Base-by-base conservation (phyloP, 2,329 filamentous ascomycete species). In the Claviceps sp. region DNA sequence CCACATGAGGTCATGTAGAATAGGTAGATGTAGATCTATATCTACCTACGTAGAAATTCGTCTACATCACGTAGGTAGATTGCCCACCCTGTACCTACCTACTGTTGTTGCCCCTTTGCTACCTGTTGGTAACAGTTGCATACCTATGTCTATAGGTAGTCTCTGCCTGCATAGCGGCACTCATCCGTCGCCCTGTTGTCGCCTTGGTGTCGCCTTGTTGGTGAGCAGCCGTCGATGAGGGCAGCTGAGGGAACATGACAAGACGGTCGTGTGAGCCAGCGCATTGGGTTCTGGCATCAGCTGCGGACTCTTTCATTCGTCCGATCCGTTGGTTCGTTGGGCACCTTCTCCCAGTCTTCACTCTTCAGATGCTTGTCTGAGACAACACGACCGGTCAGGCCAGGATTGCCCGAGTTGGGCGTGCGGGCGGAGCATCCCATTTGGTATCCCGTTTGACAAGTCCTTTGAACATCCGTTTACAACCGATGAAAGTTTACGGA, bases 321-420 rank as follows among this genome's bases (percentile, higher is more conserved):
- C 5, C 34, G 22, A 30, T 37, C 34, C 18, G 13, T 43, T 50
- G 24, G 48, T 37, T 20, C 18, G 13, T 43, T 50, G 24, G 48
- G 24, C 48, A 22, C 30, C 41, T 26, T 26, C 13, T 11, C 38
- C 18, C 14, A 42, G 26, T 30, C 26, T 30, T 6, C 26, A 22
- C 37, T 30, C 26, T 30, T 6, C 26, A 22, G 42, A 40, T 34
- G 20, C 37, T 13, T 34, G 34, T 44, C 46, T 51, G 40, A 45
- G 52, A 54, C 49, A 45, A 49, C 52, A 54, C 52, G 52, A 51
- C 52, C 49, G 52, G 52, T 54, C 49, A 54, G 52, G 37, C 43
- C 20, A 41, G 24, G 41, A 50, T 50, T 34, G 30, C 30, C 9
- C 30, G 9, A 34, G 30, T 34, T 11, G 30, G 30, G 30, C 30